phyloP scores from a whole-genome alignment of 331 rosid species.

The Cydonia oblonga region DNA sequence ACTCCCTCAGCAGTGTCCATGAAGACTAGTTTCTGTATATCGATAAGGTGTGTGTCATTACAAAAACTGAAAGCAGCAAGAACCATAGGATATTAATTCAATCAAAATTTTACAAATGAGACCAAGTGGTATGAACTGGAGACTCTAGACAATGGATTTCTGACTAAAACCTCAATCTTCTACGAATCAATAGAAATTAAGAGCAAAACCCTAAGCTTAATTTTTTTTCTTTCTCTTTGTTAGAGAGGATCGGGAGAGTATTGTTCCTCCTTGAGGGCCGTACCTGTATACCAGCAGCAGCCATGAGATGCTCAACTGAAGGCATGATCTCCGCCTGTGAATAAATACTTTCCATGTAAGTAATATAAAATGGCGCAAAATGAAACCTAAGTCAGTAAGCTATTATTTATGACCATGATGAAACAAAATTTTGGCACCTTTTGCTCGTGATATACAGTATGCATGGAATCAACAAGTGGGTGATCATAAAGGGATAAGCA shows the following conservation, averaged over 20 bases:
- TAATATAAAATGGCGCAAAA: neutral
- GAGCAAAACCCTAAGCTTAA: neutral
- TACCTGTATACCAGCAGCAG: constrained; percentile 78
- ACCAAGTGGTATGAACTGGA: neutral
- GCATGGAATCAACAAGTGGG: constrained; percentile 67
- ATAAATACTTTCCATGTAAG: constrained; percentile 17
- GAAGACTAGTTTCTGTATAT: constrained; percentile 68
- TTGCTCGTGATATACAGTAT: constrained; percentile 73
- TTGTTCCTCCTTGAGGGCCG: neutral
- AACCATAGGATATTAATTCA: neutral
- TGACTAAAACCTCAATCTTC: neutral
- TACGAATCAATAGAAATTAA: neutral
- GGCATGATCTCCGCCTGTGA: constrained; percentile 77
- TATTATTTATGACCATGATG: constrained; percentile 1
- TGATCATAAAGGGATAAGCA: constrained; percentile 77
- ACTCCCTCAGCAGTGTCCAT: constrained; percentile 59
- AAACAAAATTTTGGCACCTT: constrained; percentile 50
- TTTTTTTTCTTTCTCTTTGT: neutral
- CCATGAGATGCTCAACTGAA: constrained; percentile 68
- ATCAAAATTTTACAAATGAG: neutral
- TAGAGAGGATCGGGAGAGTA: neutral
- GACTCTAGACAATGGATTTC: neutral
- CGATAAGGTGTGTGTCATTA: neutral
- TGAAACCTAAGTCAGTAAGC: constrained; percentile 1
- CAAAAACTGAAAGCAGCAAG: neutral